Conservation (phyloP, 768 basidiomycete species). For the Tricholoma flavovirens region DNA sequence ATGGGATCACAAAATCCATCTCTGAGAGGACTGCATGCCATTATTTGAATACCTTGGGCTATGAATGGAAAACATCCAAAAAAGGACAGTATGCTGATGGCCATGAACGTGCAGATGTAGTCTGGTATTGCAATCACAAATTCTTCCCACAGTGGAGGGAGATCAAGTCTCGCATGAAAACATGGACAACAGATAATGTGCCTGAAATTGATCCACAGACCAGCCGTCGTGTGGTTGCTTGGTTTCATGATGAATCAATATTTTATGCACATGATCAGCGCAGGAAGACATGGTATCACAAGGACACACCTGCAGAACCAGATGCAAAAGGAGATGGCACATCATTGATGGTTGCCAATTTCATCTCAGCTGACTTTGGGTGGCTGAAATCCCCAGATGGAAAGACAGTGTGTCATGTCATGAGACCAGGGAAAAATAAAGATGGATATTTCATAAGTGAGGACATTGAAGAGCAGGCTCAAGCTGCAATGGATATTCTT, state of each 20-base stretch:
- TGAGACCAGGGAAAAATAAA: not conserved
- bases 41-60: not conserved
- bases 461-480: too few relatives aligned
- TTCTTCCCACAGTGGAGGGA: not conserved
- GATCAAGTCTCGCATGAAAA: not conserved
- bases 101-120: not conserved
- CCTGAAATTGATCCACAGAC: not conserved
- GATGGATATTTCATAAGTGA: too few relatives aligned
- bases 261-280: too few relatives aligned
- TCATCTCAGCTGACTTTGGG: not conserved
- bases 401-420: not conserved
- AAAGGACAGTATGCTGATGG: too few relatives aligned
- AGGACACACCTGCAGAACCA: not conserved
- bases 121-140: not conserved
- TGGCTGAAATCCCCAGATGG: not conserved
- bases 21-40: not conserved
- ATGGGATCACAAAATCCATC: too few relatives aligned
- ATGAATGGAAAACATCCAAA: not conserved
- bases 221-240: not conserved
- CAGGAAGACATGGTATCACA: not conserved
- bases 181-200: not conserved
- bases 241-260: too few relatives aligned
- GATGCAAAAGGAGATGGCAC: not conserved
- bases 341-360: not conserved
- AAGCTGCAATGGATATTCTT: not conserved